Base-by-base conservation (phyloP, 2,329 filamentous ascomycete species). In the Daldinia eschscholtzii region DNA sequence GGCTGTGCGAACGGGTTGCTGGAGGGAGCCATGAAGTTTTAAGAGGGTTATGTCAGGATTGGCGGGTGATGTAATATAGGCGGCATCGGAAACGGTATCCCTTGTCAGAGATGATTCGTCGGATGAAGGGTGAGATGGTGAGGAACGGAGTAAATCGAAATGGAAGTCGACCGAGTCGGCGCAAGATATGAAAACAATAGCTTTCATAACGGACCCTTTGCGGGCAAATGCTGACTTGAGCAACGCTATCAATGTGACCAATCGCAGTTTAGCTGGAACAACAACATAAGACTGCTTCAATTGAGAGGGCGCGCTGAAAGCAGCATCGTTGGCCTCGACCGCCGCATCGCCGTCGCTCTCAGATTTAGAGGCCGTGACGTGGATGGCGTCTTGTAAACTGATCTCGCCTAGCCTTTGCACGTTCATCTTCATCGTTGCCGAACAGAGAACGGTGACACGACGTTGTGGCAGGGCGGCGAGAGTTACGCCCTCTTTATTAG, bases 151-250 rank as follows among this genome's bases (percentile, higher is more conserved):
- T 2, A 97, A 83, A 68, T 97, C 92, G 78, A 94, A 98, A 79
- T 98, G 95, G 75, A 98, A 99, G 78, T 99, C 94, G 66, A 98
- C 96, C 1, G 93, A 96, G 79, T 99, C 96, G 20, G 96, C 94
- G 76, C 96, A 99, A 10, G 95, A 97, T 56, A 99, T 92, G 82
- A 99, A 99, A 39, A 99, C 86, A 68, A 99, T 98, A 23, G 92
- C 93, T 80, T 99, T 98, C 93, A 97, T 98, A 18, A 97, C 92
- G 1, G 93, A 93, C 0, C 94, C 95, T 79, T 92, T 93, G 18
- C 94, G 88, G 64, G 93, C 91, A 79, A 99, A 98, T 0, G 94
- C 90, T 18, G 93, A 90, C 78, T 95, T 97, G 64, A 99, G 84
- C 35, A 94, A 88, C 0, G 93, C 91, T 28, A 94, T 89, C 20